Base-by-base conservation (phyloP, 2,329 filamentous ascomycete genomes). In the Periglandula ipomoeae region DNA sequence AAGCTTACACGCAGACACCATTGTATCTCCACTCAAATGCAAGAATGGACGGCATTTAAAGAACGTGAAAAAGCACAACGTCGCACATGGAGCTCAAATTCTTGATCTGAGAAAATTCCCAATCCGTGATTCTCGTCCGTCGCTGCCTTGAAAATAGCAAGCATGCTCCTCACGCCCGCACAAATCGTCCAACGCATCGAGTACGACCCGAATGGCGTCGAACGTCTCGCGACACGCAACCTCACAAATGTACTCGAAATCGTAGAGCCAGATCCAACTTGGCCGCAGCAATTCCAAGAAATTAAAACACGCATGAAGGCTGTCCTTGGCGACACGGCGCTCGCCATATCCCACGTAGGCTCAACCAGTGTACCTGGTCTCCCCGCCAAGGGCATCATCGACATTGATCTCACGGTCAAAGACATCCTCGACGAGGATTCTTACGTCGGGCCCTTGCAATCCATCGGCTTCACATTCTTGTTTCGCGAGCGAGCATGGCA, bases 351-450 rank as follows among this genome's bases (percentile, higher is more conserved):
- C 19, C 75, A 79, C 55, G 63, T 70, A 23, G 76, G 75, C 24
- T 77, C 73, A n/a, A 78, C 76, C 24, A 72, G 70, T 46, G 63
- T 79, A 5, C 70, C 72, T 0, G 62, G 59, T 4, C 65, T 79
- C 4, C 64, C 71, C 0, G 75, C 75, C 41, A 78, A 79, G 60
- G 63, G 66, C 26, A 60, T 77, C 42, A 73, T 79, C 45, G 75
- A 79, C 55, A 65, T 79, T 24, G 76, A 78, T 54, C 59, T 78
- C 8, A 62, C 70, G 3, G 64, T 78, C 4, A 43, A 55, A 3
- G 62, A 74, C 43, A 50, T 66, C 22, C 53, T 54, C 10, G 63
- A 69, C 35, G 73, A 78, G 53, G 57, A 52, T 2, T 57, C 59
- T 1, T 77, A 76, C 51, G 70, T 68, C 8, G 54, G 61, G 2